Percentiles rank a stretch among this genome's conserved stretches.
Evolutionary conservation across 176 grass and related monocot genomes (phyloP).

Genomic region (Guadua angustifolia): DNA sequence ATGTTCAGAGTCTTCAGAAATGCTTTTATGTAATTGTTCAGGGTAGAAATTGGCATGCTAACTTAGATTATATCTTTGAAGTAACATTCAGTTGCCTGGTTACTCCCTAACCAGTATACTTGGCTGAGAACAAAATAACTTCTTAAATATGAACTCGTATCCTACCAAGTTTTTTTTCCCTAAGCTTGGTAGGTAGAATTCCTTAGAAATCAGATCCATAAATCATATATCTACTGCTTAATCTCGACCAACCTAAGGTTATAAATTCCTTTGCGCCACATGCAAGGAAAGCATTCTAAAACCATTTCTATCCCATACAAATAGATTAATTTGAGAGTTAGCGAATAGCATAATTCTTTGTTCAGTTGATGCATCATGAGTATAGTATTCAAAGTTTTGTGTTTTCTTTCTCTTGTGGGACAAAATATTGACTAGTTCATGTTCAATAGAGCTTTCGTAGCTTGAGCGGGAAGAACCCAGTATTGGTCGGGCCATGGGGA

Average conservation of each 20-base stretch:
- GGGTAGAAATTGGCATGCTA: neutral
- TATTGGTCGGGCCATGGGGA: slow-evolving; percentile 59
- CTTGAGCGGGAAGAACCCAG: slow-evolving; percentile 41
- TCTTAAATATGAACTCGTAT: slow-evolving; percentile 4
- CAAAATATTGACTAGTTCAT: slow-evolving; percentile 2
- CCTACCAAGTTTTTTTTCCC: neutral
- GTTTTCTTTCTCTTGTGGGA: neutral
- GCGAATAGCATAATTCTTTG: neutral
- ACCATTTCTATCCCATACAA: neutral
- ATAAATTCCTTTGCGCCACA: neutral
- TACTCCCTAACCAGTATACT: neutral
- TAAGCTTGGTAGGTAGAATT: neutral
- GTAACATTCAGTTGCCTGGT: neutral
- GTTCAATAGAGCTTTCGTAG: slow-evolving; percentile 51
- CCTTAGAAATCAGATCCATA: neutral
- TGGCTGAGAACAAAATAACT: neutral
- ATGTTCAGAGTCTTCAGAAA: slow-evolving; percentile 6
- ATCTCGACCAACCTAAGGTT: neutral
- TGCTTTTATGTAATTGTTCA: neutral
- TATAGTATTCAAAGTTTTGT: neutral
- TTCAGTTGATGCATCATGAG: neutral
- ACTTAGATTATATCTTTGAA: neutral
- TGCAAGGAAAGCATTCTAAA: neutral
- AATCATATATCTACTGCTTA: neutral
- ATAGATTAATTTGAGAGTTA: neutral